Base-by-base conservation (phyloP, 2,329 filamentous ascomycete genomes). In the Arthrocladium fulminans region DNA sequence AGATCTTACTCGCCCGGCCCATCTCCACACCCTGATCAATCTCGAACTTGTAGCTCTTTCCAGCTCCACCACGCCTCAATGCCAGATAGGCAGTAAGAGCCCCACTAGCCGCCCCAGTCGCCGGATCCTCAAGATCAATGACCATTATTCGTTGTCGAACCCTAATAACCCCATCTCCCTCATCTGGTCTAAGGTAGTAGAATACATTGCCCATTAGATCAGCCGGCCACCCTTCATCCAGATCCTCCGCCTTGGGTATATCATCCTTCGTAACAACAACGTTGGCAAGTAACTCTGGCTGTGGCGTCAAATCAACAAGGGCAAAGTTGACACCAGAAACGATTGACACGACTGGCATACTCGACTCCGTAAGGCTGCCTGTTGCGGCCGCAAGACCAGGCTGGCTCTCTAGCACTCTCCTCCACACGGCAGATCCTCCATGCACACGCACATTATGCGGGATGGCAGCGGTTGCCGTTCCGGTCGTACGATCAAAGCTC, bases 1-100 rank as follows among this genome's bases (percentile, higher is more conserved):
- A 62, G 44, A 68, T 68, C 52, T 67, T 62, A 58, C 65, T 66
- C 13, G 61, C 57, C 55, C 79, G 65, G 3, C 79, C 80, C 76
- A 84, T 83, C 65, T 85, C 81, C 6, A 84, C 78, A 1, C 81
- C 81, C 66, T 85, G 81, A 47, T 74, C 75, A 53, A 84, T 66
- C 49, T 72, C 65, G 52, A 76, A 81, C 47, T 60, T 65, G 32
- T 56, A 48, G n/a, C 60, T 60, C 17, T 40, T 15, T 45, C 52
- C 60, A 23, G 60, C 61, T 20, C 48, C 43, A 20, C 56, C 37
- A 7, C 24, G 12, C 22, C 3, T 3, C 42, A 45, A 35, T 7
- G 27, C 30, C 42, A 45, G 65, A 57, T 76, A 82, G 47, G 71
- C 67, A 17, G 69, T 67, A 54, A 85, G 62, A 6, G 75, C 74